phyloP scores from a whole-genome alignment of 805 yeast species.

The Sugiyamaella valdiviana region DNA sequence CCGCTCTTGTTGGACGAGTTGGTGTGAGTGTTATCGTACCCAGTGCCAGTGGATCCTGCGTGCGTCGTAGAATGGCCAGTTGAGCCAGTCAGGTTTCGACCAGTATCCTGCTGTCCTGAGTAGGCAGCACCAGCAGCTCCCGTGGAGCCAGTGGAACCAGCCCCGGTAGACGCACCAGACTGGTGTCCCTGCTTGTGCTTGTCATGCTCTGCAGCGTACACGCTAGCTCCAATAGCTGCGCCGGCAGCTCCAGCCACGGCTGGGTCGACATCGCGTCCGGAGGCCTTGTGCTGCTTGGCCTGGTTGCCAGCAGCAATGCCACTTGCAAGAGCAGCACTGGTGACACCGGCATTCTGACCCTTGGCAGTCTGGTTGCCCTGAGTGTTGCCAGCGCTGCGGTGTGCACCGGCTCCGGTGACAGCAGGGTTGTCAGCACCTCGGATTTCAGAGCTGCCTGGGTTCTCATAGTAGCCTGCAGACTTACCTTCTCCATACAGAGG shows the following conservation, averaged over 20 bases:
- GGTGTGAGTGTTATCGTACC: not conserved
- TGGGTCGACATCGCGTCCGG: slow-evolving; percentile 4
- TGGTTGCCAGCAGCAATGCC: slow-evolving; percentile 5
- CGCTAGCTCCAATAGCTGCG: slow-evolving; percentile 2
- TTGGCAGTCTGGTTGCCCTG: not conserved
- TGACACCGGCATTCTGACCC: not conserved
- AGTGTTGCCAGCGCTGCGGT: too few relatives aligned
- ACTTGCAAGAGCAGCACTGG: slow-evolving; percentile 5
- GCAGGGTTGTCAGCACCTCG: not conserved
- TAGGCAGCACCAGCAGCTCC: too few relatives aligned
- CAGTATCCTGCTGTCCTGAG: too few relatives aligned
- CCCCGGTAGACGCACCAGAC: too few relatives aligned
- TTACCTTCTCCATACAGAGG: not conserved
- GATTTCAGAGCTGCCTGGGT: not conserved
- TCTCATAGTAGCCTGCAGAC: not conserved
- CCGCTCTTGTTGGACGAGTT: too few relatives aligned
- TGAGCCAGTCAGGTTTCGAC: not conserved
- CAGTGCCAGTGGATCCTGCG: not conserved
- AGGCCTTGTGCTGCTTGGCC: not conserved
- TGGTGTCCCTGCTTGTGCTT: too few relatives aligned
- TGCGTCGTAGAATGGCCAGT: not conserved
- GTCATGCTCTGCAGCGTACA: not conserved
- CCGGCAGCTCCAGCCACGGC: slow-evolving; percentile 1
- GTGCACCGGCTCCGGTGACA: too few relatives aligned
- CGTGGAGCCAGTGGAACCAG: too few relatives aligned